Evolutionary conservation across 805 yeast genomes (phyloP).

Genomic region (Hanseniaspora thailandica): DNA sequence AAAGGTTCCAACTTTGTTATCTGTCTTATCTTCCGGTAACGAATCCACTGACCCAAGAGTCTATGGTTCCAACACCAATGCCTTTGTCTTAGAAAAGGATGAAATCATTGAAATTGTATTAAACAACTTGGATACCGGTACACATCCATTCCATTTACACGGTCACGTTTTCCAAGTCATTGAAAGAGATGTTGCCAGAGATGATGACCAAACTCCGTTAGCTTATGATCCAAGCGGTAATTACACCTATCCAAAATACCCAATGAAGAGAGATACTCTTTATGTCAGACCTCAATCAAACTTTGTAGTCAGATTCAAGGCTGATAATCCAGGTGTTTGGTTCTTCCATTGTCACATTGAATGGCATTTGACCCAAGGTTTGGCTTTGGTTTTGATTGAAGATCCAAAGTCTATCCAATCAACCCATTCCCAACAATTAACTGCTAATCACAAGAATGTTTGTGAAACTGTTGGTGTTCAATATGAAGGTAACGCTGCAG

Average conservation of each 20-base stretch:
- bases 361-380: conserved; percentile 95
- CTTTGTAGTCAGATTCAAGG: conserved; percentile 74
- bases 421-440: conserved; percentile 41
- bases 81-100: conserved; percentile 49
- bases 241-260: conserved; percentile 52
- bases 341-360: conserved; percentile 97
- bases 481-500: conserved; percentile 80
- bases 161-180: conserved; percentile 76
- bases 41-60: conserved; percentile 40
- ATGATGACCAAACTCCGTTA: conserved; percentile 42
- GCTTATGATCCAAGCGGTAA: conserved; percentile 42
- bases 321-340: conserved; percentile 97
- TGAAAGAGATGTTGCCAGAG: conserved; percentile 53
- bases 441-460: conserved; percentile 46
- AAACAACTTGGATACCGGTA: conserved; percentile 82
- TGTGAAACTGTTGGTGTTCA: conserved; percentile 50
- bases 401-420: conserved; percentile 63
- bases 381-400: conserved; percentile 69
- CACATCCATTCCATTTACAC: conserved; percentile 95
- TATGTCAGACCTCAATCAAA: conserved; percentile 75
- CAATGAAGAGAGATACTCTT: conserved; percentile 74
- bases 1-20: conserved; percentile 71
- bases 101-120: conserved; percentile 65
- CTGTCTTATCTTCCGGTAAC: conserved; percentile 65
- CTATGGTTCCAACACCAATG: conserved; percentile 70